Evolutionary conservation across 2,329 filamentous ascomycete genomes (phyloP).

Genomic region (Monilinia aucupariae): DNA sequence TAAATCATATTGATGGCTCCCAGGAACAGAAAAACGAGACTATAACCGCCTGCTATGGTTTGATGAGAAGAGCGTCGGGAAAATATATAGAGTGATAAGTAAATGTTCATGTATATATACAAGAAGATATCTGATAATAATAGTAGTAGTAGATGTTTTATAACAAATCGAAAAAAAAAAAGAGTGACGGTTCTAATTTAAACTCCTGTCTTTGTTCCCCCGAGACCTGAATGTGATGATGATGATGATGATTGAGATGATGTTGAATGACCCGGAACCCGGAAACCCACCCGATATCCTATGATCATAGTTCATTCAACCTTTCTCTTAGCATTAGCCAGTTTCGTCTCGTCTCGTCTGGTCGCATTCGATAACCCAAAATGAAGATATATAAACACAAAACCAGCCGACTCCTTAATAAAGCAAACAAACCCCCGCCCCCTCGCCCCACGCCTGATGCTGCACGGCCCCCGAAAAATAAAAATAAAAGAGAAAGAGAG

Average conservation of each 20-base stretch:
- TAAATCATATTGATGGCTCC: neutral
- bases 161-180: neutral
- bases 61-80: constrained; percentile 9
- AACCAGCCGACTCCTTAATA: no score
- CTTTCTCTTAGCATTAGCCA: no score
- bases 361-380: neutral
- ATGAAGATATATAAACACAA: no score
- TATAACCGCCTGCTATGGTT: neutral
- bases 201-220: constrained; percentile 1
- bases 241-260: neutral
- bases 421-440: no score
- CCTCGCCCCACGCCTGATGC: neutral
- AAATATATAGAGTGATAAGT: constrained; percentile 8
- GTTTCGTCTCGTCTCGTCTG: neutral
- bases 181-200: constrained; percentile 10
- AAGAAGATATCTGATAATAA: neutral
- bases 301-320: constrained; percentile 14
- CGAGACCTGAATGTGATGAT: neutral
- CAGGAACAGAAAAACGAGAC: neutral
- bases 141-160: no score
- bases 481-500: no score
- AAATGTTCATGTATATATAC: constrained; percentile 9
- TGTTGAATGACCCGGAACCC: no score
- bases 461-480: constrained; percentile 3
- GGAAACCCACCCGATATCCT: constrained; percentile 3